Percentiles rank a stretch among this genome's conserved stretches.
Evolutionary conservation across 768 basidiomycete species (phyloP).

Genomic region (Flagelloscypha sp.): DNA sequence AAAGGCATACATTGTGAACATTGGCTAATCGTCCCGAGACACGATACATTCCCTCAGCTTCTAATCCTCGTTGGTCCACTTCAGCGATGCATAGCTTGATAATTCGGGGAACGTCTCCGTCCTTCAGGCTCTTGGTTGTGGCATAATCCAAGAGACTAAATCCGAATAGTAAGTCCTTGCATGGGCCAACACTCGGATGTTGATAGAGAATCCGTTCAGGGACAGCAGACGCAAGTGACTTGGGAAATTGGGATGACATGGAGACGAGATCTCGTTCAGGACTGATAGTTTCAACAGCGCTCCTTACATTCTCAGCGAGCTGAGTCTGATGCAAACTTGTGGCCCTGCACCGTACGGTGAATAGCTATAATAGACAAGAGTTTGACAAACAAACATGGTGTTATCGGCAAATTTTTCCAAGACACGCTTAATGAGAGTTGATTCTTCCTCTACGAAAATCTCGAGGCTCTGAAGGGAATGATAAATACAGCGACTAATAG

Average conservation of each 20-base stretch:
- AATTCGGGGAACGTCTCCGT: constrained; percentile 74
- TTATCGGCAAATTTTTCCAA: constrained; percentile 75
- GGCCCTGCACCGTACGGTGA: constrained; percentile 38
- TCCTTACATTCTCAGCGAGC: constrained; percentile 55
- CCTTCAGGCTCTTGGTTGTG: constrained; percentile 62
- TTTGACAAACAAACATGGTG: constrained; percentile 44
- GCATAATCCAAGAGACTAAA: constrained; percentile 85
- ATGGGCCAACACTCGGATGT: constrained; percentile 75
- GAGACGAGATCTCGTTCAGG: constrained; percentile 62
- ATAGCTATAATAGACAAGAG: constrained; percentile 3
- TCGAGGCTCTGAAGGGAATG: constrained; percentile 56
- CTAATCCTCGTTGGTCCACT: constrained; percentile 71
- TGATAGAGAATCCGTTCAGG: constrained; percentile 71
- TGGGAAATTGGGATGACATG: constrained; percentile 48
- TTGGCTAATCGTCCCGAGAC: constrained; percentile 81
- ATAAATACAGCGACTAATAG: background rate
- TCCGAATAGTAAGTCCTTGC: constrained; percentile 84
- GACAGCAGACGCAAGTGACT: constrained; percentile 53
- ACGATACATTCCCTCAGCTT: constrained; percentile 75
- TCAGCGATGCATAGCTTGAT: constrained; percentile 74
- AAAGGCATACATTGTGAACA: constrained; percentile 60
- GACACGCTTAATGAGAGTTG: constrained; percentile 51
- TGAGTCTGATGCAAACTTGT: constrained; percentile 71
- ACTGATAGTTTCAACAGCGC: constrained; percentile 56
- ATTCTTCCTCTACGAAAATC: constrained; percentile 67